Evolutionary conservation across 2,329 filamentous ascomycete species (phyloP).

Genomic region (Fonsecaea erecta): DNA sequence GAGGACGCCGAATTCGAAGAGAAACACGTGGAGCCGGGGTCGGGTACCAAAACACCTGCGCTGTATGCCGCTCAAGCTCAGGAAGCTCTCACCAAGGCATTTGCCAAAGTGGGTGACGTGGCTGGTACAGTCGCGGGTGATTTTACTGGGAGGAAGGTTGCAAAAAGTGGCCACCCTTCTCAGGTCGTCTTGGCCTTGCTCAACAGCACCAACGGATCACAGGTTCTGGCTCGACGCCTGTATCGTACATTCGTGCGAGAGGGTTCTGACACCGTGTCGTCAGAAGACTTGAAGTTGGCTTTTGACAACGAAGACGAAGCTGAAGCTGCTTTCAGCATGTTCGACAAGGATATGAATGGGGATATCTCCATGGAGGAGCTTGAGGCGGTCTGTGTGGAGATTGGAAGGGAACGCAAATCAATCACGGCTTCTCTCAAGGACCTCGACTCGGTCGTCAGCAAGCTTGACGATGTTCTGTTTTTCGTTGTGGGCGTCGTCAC

Average conservation of each 20-base stretch:
- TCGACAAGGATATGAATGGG: conserved; percentile 95
- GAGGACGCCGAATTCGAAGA: conserved; percentile 78
- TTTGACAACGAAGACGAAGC: conserved; percentile 86
- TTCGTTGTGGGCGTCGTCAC: conserved; percentile 83
- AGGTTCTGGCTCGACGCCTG: conserved; percentile 82
- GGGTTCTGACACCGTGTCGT: conserved; percentile 74
- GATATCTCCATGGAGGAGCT: conserved; percentile 96
- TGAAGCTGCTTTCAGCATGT: conserved; percentile 85
- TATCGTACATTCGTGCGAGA: conserved; percentile 83
- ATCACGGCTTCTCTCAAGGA: conserved; percentile 95
- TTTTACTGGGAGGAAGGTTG: conserved; percentile 76
- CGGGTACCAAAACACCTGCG: conserved; percentile 75
- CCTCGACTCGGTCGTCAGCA: conserved; percentile 87
- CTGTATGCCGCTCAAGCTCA: conserved; percentile 70
- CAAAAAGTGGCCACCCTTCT: conserved; percentile 74
- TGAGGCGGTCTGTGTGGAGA: conserved; percentile 90
- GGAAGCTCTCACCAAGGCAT: conserved; percentile 73
- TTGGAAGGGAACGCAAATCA: conserved; percentile 90
- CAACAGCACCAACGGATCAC: conserved; percentile 71
- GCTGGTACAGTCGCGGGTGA: conserved; percentile 87
- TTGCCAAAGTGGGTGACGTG: conserved; percentile 81
- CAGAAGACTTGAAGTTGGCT: conserved; percentile 76
- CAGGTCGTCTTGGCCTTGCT: conserved; percentile 83
- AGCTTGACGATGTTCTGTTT: conserved; percentile 85
- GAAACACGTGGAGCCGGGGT: conserved; percentile 53